A percentile compares a stretch with the other conserved stretches of the same genome.
phyloP scores from a whole-genome alignment of 257 asterid species.

The Asclepias syriaca region DNA sequence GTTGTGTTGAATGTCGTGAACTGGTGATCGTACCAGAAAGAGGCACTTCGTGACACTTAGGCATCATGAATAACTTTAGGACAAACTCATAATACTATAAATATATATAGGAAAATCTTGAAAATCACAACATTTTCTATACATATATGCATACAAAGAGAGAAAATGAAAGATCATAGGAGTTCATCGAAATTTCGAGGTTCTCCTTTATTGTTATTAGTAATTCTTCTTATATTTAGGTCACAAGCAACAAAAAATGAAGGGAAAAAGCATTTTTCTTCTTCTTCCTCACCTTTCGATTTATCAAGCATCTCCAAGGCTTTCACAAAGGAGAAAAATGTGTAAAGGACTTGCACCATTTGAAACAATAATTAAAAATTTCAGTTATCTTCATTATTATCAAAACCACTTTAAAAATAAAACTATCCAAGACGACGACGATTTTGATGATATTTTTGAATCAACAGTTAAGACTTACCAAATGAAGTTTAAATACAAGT shows the following conservation, averaged over 20 bases:
- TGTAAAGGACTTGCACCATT: not conserved
- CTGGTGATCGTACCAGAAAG: too few species aligned
- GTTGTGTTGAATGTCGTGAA: too few species aligned
- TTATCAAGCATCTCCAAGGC: not conserved
- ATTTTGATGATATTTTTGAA: not conserved
- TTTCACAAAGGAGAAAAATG: not conserved
- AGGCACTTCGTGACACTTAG: too few species aligned
- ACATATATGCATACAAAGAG: too few species aligned
- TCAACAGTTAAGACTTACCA: not conserved
- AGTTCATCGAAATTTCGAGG: not conserved
- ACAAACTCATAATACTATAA: too few species aligned
- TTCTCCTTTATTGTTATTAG: too few species aligned
- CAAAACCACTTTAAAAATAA: not conserved
- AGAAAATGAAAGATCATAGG: too few species aligned
- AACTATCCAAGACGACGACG: not conserved
- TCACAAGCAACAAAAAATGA: not conserved
- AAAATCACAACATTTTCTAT: too few species aligned
- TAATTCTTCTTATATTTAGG: not conserved
- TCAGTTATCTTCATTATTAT: not conserved
- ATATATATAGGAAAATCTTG: too few species aligned
- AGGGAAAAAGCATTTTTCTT: not conserved
- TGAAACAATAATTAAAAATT: not conserved
- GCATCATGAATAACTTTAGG: too few species aligned
- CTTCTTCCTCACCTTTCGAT: too few species aligned
- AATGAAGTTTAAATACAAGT: constrained; percentile 9